Conservation (phyloP, 345 rosid species). For the Eucalyptus pauciflora region DNA sequence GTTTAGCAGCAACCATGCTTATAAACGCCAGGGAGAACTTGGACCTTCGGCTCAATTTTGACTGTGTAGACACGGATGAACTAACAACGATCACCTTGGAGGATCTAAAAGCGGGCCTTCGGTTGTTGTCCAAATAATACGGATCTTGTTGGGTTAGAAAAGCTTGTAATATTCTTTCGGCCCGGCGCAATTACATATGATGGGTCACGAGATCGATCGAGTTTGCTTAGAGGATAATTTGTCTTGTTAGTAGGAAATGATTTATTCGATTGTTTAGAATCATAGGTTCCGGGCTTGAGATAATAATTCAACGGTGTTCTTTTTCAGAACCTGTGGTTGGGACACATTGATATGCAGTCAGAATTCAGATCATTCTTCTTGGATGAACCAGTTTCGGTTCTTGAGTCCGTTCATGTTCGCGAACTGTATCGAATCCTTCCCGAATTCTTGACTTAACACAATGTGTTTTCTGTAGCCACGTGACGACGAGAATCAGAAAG, state of each 20-base stretch:
- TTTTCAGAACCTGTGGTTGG: background rate
- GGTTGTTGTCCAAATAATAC: conserved; percentile 27
- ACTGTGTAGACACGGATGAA: conserved; percentile 64
- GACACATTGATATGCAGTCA: background rate
- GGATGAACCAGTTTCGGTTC: background rate
- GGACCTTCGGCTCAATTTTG: conserved; percentile 75
- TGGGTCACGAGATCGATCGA: background rate
- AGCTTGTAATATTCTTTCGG: background rate
- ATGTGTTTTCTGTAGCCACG: background rate
- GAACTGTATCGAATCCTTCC: background rate
- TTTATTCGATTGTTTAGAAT: background rate
- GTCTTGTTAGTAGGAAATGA: background rate
- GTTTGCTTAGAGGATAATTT: background rate
- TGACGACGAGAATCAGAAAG: background rate
- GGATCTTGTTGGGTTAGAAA: background rate
- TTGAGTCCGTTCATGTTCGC: background rate
- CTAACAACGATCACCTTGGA: conserved; percentile 56
- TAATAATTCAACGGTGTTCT: background rate
- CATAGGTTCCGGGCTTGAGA: background rate
- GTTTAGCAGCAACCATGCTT: conserved; percentile 71
- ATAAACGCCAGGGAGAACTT: conserved; percentile 88
- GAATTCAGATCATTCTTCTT: background rate
- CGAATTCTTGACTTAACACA: background rate
- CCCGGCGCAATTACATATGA: background rate
- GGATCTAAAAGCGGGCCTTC: conserved; percentile 68